Percentiles rank a stretch among this genome's conserved stretches.
Conservation (phyloP, 176 grass and related monocot species). For the sorghum (Sorghum bicolor) region Sorghum_bicolor_NCBIv3 NC_012874.2:9426001-9426500, state of each 20-base stretch:
- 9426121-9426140: background rate
- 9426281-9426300: background rate
- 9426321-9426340: background rate
- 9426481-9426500: background rate
- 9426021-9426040: background rate
- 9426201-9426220: background rate
- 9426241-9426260: background rate
- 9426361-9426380: background rate
- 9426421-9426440: background rate
- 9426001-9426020: background rate
- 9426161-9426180: background rate
- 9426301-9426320: background rate
- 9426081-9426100: background rate
- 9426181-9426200: slow-evolving; percentile 2
- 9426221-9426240: background rate
- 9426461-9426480: background rate
- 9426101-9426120: background rate
- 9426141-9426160: background rate
- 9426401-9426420: background rate
- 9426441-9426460: slow-evolving; percentile 7
- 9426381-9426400: background rate
- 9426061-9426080: background rate
- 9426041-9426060: background rate
- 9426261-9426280: background rate
- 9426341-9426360: background rate